Conservation (phyloP, 768 basidiomycete genomes). For the Naematelia encephala region DNA sequence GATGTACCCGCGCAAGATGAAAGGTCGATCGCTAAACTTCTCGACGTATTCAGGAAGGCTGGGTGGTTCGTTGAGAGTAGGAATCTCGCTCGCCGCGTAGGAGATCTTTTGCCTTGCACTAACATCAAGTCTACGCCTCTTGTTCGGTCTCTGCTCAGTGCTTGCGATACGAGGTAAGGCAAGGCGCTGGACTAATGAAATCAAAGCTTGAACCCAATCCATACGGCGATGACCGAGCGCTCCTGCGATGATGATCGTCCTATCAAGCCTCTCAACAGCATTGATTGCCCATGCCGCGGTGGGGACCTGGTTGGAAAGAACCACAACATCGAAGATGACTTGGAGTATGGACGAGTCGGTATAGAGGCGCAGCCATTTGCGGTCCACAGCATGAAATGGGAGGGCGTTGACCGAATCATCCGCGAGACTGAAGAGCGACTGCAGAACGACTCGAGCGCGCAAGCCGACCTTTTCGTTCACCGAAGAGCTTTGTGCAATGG, state of each 20-base stretch:
- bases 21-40: constrained; percentile 58
- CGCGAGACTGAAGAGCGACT: constrained; percentile 43
- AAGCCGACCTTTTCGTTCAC: not conserved
- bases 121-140: not conserved
- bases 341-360: constrained; percentile 68
- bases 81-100: constrained; percentile 50
- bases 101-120: not conserved
- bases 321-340: constrained; percentile 21
- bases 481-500: not conserved
- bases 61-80: constrained; percentile 56
- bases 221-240: constrained; percentile 62
- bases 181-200: constrained; percentile 60
- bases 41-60: constrained; percentile 61
- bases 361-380: constrained; percentile 66
- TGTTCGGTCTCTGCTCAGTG: not conserved
- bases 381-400: constrained; percentile 47
- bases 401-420: constrained; percentile 57
- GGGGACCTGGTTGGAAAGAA: constrained; percentile 2
- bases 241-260: constrained; percentile 78
- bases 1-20: constrained; percentile 64
- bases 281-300: not conserved
- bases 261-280: constrained; percentile 64
- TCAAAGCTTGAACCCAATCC: constrained; percentile 63
- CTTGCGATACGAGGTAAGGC: constrained; percentile 1
- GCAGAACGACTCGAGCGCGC: not conserved